These are phyloP conservation scores for Eucalyptus regnans DNA, from an alignment of 345 rosid species.

Conservation along the genomic window DNA sequence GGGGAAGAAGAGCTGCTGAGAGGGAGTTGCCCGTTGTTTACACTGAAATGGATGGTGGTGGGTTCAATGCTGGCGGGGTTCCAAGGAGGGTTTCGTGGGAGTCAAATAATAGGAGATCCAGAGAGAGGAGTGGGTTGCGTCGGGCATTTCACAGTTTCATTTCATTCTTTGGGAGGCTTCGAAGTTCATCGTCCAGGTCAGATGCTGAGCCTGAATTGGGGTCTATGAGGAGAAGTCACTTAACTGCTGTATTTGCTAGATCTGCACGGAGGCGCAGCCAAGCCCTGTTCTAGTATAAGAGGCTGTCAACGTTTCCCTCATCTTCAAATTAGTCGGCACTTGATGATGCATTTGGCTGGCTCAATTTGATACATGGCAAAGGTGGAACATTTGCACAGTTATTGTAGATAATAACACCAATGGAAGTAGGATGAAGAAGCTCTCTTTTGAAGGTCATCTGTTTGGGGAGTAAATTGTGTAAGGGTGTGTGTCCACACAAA, in stretches of 20 bases:
- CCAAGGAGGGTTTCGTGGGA: constrained; percentile 46
- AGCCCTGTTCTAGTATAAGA: constrained; percentile 7
- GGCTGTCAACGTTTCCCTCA: not conserved
- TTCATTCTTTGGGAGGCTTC: constrained; percentile 28
- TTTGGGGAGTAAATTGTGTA: not conserved
- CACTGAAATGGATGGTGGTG: constrained; percentile 56
- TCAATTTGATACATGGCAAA: constrained; percentile 10
- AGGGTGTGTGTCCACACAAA: not conserved
- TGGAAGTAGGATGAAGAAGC: not conserved
- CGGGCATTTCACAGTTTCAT: constrained; percentile 25
- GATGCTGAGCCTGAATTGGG: constrained; percentile 5
- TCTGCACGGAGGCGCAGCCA: constrained; percentile 12
- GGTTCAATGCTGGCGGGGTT: constrained; percentile 16
- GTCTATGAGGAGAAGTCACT: constrained; percentile 14
- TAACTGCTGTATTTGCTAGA: constrained; percentile 6
- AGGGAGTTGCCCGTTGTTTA: constrained; percentile 43
- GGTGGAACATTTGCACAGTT: constrained; percentile 16
- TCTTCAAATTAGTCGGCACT: not conserved
- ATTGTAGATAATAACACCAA: constrained; percentile 21
- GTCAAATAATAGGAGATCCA: constrained; percentile 29
- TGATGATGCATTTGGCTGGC: not conserved
- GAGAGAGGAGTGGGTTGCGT: constrained; percentile 31
- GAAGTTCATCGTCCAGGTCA: constrained; percentile 3
- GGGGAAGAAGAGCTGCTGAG: constrained; percentile 30
- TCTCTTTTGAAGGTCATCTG: not conserved